A percentile compares a stretch with the other conserved stretches of the same genome.
Evolutionary conservation across 331 rosid genomes (phyloP).

Genomic region (Erythrophleum ivorense): DNA sequence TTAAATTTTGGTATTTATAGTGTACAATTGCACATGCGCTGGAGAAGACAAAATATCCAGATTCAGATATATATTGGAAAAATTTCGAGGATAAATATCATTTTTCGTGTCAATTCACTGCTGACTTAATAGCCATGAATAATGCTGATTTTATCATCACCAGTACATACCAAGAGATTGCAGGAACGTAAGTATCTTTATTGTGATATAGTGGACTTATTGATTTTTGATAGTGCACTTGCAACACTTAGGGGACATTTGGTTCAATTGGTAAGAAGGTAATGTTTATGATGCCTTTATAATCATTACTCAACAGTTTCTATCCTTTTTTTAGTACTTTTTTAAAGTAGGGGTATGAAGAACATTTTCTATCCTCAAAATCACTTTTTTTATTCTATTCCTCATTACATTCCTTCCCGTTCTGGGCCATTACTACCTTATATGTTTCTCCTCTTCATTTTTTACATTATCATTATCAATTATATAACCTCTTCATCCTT

Average conservation of each 20-base stretch:
- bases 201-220: neutral
- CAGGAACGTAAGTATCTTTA: constrained; percentile 45
- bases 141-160: constrained; percentile 61
- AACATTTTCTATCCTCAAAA: too few relatives aligned
- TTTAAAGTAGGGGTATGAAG: too few relatives aligned
- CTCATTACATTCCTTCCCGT: too few relatives aligned
- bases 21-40: constrained; percentile 60
- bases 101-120: constrained; percentile 61
- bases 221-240: neutral
- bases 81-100: constrained; percentile 48
- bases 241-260: neutral
- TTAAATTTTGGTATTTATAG: constrained; percentile 36
- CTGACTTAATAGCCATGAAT: constrained; percentile 59
- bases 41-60: constrained; percentile 61
- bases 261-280: too few relatives aligned
- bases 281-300: too few relatives aligned
- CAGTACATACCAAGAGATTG: constrained; percentile 57
- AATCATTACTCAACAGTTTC: too few relatives aligned
- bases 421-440: neutral
- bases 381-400: too few relatives aligned
- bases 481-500: neutral
- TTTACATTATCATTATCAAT: neutral
- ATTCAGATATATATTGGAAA: constrained; percentile 51
- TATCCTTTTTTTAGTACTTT: too few relatives aligned
- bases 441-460: neutral